Conservation (phyloP, 441 rosid genomes). For the Jatropha podagrica region DNA sequence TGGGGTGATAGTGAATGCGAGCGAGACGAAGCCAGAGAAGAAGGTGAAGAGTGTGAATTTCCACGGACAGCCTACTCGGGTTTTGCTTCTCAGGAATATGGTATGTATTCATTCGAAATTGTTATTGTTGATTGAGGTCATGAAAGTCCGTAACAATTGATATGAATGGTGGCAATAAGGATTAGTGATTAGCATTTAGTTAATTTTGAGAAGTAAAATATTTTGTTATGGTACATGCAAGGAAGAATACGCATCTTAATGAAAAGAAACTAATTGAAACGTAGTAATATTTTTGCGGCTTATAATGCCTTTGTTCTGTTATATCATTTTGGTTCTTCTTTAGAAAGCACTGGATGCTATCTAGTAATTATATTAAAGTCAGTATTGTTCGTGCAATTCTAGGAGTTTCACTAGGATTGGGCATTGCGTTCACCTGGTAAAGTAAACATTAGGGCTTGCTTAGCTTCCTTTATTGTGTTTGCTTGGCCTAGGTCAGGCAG, state of each 20-base stretch:
- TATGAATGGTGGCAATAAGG: background rate
- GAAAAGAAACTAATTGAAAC: background rate
- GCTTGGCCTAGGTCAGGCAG: background rate
- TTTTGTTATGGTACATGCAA: background rate
- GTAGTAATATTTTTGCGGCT: background rate
- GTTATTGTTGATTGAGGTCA: background rate
- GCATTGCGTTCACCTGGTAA: too few species aligned
- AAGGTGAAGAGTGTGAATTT: conserved; percentile 87
- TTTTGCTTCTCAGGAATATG: conserved; percentile 91
- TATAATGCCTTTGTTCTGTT: background rate
- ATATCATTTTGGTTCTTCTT: background rate
- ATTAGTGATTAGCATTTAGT: background rate
- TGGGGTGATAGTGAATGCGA: conserved; percentile 94
- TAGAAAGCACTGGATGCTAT: background rate
- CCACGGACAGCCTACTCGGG: conserved; percentile 83
- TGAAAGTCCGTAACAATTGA: background rate
- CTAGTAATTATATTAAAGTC: background rate
- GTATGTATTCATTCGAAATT: conserved; percentile 32
- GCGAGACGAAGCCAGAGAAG: conserved; percentile 75
- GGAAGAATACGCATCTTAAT: background rate
- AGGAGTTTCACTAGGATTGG: background rate
- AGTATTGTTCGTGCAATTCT: background rate
- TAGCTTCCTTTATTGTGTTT: background rate
- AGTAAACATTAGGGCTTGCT: too few species aligned
- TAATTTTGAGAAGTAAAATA: background rate